Percentiles rank a stretch among this genome's conserved stretches.
Conservation (phyloP, 192 early-diverging fungal genomes). For the Podila clonocystis region DNA sequence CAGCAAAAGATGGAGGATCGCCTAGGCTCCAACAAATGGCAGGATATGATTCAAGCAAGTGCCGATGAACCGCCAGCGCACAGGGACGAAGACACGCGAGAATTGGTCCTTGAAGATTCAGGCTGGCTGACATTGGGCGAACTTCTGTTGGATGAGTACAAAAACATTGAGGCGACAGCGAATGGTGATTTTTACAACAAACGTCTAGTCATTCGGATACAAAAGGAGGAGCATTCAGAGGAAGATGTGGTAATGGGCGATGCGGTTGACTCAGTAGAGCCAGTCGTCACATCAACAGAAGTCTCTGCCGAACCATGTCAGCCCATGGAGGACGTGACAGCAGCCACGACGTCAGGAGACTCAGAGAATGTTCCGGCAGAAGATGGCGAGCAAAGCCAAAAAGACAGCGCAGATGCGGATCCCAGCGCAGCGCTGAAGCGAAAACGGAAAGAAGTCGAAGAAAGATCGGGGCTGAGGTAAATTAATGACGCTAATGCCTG, state of each 20-base stretch:
- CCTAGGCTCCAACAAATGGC: neutral
- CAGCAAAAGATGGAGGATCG: constrained; percentile 11
- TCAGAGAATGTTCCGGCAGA: neutral
- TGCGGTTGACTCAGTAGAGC: neutral
- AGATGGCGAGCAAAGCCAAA: constrained; percentile 12
- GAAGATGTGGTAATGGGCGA: constrained; percentile 31
- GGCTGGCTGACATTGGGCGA: constrained; percentile 31
- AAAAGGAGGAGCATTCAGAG: neutral
- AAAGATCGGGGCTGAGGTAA: constrained; percentile 46
- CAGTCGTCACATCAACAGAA: neutral
- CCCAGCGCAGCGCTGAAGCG: constrained; percentile 29
- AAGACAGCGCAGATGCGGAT: constrained; percentile 24
- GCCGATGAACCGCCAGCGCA: neutral
- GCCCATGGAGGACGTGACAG: neutral
- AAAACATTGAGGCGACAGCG: neutral
- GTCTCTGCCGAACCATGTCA: neutral
- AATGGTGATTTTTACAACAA: constrained; percentile 19
- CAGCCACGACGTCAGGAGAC: neutral
- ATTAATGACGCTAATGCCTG: neutral
- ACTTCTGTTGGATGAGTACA: constrained; percentile 32
- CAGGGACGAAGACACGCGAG: neutral
- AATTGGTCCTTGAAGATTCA: constrained; percentile 17
- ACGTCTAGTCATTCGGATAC: constrained; percentile 11
- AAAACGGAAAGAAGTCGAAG: constrained; percentile 44
- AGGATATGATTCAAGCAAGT: neutral